Base-by-base conservation (phyloP, 768 basidiomycete species). In the Lactarius hatsudake region DNA sequence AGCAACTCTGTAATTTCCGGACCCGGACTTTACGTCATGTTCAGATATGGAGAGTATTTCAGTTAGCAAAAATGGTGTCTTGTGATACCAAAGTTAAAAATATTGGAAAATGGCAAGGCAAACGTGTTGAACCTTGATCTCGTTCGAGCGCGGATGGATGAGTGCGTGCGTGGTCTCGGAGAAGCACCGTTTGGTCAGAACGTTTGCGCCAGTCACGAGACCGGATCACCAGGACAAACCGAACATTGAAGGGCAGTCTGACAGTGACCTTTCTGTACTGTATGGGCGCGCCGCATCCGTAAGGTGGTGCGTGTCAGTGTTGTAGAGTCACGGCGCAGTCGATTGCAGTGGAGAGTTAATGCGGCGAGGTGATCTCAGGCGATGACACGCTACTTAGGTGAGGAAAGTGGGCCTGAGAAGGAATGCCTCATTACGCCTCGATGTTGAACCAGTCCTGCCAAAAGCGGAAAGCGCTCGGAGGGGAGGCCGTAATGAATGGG, bases 401-500 rank as follows among this genome's bases (percentile, higher is more conserved):
- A 67, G 66, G 66, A 34, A 42, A 32, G 40, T 20, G 53, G 48
- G 43, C 64, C n/a, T 40, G 64, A 6, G 58, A 64, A 61, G 51
- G 62, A n/a, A 59, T 23, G 36, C 58, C 58, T 59, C 63, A 45
- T 59, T n/a, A 62, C 48, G 59, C 59, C 59, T 26, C 20, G 34
- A 43, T 23, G 32, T 36, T 59, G 67, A 43, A 30, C 67, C 23
- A 26, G 63, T 15, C 32, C 67, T 43, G 20, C 67, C 67, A 61
- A 64, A 68, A 48, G 53, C 28, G 34, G 62, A 56, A 43, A 32
- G n/a, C 62, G 66, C 62, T 67, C 28, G 62, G 45, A 53, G 57
- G 34, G 38, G 60, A 56, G 13, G 42, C 62, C 62, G 66, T 67
- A 64, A 68, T 64, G 45, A 23, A 36, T 28, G 66, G 15, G 38